A percentile compares a stretch with the other conserved stretches of the same genome.
phyloP scores from a whole-genome alignment of 2,329 filamentous ascomycete genomes.

The Fusarium napiforme region DNA sequence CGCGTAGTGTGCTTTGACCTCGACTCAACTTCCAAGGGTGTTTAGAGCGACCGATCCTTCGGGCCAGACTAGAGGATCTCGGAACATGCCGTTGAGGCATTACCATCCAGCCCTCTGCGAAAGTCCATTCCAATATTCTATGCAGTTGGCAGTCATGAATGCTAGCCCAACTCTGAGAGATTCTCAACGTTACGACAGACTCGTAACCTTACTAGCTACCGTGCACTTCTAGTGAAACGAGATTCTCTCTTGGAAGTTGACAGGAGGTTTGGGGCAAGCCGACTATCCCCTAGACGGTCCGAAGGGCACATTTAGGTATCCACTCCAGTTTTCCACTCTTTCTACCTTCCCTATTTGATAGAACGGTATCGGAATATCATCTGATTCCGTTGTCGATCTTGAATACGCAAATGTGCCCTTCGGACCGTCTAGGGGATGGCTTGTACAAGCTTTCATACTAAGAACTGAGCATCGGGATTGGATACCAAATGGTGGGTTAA shows the following conservation, averaged over 20 bases:
- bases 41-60: neutral
- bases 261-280: neutral
- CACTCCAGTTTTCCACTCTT: too few relatives aligned
- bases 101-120: neutral
- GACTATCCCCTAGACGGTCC: too few relatives aligned
- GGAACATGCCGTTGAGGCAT: neutral
- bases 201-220: neutral
- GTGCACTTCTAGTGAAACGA: neutral
- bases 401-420: too few relatives aligned
- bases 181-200: neutral
- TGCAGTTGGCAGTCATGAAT: neutral
- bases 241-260: neutral
- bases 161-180: neutral
- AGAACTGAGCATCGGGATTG: neutral
- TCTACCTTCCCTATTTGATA: too few relatives aligned
- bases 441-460: neutral
- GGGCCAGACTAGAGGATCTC: neutral
- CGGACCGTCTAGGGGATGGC: neutral
- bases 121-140: neutral
- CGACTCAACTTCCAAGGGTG: neutral
- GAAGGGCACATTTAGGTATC: too few relatives aligned
- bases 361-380: too few relatives aligned
- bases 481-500: neutral
- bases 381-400: too few relatives aligned
- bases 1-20: neutral